Percentiles rank a stretch among this genome's conserved stretches.
Evolutionary conservation across 768 basidiomycete species (phyloP).

Genomic region (Tricholoma saponaceum): DNA sequence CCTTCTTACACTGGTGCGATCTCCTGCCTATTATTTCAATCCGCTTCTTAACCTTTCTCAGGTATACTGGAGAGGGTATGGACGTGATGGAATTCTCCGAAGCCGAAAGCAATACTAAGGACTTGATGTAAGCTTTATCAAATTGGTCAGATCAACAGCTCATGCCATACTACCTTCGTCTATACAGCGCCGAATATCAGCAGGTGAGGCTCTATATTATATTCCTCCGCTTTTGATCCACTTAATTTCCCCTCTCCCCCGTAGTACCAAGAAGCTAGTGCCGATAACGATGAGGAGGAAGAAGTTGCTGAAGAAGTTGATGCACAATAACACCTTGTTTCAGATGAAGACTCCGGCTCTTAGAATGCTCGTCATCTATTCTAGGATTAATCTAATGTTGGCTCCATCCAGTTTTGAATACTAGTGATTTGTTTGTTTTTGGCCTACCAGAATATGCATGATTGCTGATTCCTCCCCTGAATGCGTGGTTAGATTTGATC

Average conservation of each 20-base stretch:
- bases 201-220: conserved; percentile 42
- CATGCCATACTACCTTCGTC: background rate
- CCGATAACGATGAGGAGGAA: conserved; percentile 39
- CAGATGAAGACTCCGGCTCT: conserved; percentile 2
- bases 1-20: conserved; percentile 77
- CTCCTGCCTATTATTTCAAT: background rate
- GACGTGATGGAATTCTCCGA: conserved; percentile 83
- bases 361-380: background rate
- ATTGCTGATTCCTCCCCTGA: background rate
- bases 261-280: conserved; percentile 59
- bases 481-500: background rate
- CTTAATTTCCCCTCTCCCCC: background rate
- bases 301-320: conserved; percentile 29
- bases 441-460: background rate
- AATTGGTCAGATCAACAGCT: background rate
- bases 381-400: conserved; percentile 10
- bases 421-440: background rate
- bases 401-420: background rate
- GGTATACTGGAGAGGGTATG: conserved; percentile 89
- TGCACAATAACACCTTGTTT: conserved; percentile 10
- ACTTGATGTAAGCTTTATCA: conserved; percentile 63
- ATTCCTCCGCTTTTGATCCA: background rate
- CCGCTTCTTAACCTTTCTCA: conserved; percentile 10
- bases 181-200: conserved; percentile 81
- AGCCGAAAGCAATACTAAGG: conserved; percentile 78